Conservation (phyloP, 2,329 filamentous ascomycete species). For the Fusarium sterilihyphosum region DNA sequence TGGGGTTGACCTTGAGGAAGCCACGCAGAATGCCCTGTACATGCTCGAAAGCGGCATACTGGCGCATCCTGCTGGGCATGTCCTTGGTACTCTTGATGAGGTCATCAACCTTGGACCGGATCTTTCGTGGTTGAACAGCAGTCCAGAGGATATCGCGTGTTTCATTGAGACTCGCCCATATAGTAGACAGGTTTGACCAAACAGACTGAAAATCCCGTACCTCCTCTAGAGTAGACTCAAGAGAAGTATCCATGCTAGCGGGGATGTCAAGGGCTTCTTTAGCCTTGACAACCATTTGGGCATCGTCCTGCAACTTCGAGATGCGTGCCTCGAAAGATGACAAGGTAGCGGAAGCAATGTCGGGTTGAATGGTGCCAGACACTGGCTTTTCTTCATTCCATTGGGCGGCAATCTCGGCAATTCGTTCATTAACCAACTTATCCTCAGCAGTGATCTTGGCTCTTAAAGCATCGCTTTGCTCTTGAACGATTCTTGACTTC, state of each 20-base stretch:
- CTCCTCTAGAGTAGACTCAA: slow-evolving; percentile 89
- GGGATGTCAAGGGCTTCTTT: slow-evolving; percentile 96
- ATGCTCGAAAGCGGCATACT: slow-evolving; percentile 99
- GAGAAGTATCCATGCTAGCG: slow-evolving; percentile 79
- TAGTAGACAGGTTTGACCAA: slow-evolving; percentile 93
- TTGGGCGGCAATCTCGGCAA: slow-evolving; percentile 81
- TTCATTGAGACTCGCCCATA: slow-evolving; percentile 96
- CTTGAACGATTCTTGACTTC: slow-evolving; percentile 94
- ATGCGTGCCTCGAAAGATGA: slow-evolving; percentile 85
- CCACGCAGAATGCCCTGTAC: slow-evolving; percentile 91
- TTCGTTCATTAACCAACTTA: slow-evolving; percentile 88
- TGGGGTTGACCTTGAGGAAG: slow-evolving; percentile 87
- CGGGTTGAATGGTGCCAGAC: slow-evolving; percentile 90
- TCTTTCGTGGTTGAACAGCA: slow-evolving; percentile 92
- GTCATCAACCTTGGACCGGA: slow-evolving; percentile 87
- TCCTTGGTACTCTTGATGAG: slow-evolving; percentile 98
- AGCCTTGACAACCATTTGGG: slow-evolving; percentile 92
- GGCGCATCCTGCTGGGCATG: slow-evolving; percentile 98
- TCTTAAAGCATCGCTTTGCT: slow-evolving; percentile 93
- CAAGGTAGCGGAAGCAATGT: slow-evolving; percentile 85
- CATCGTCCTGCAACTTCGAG: slow-evolving; percentile 84
- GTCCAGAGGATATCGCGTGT: slow-evolving; percentile 94
- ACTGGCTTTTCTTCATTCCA: slow-evolving; percentile 99
- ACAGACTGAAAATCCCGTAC: slow-evolving; percentile 99
- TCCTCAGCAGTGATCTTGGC: slow-evolving; percentile 97